Evolutionary conservation across 2,329 filamentous ascomycete species (phyloP), one percentile per base, ranked within the genome.

Genomic region (Ceratocystis colombiana): DNA sequence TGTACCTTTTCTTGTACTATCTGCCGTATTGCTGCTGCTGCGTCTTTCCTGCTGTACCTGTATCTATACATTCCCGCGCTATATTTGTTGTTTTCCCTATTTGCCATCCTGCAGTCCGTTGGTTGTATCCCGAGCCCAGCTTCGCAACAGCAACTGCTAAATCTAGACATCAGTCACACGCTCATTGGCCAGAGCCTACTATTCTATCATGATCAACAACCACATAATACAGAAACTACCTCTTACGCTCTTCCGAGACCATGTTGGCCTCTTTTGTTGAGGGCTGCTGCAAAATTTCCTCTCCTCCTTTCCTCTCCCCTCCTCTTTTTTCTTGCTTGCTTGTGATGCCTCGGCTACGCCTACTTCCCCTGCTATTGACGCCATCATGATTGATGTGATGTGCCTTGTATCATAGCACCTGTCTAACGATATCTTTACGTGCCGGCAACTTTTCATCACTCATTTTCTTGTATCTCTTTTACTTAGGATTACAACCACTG

Each of bases 321-420:
- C 25, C 50, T 15, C 12, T 25, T 55, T 25, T 20, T 37, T 59
- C 33, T 59, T 53, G n/a, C 25, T 28, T 53, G 22, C 8, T 28
- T 59, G 55, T 59, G 55, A 59, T 59, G 25, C 55, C 17, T n/a
- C 25, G 30, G 15, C 12, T 20, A 25, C 55, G 44, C 61, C 61
- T 33, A 20, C 33, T 17, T 63, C 15, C 44, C 61, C 61, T 63
- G 61, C 61, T 48, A 48, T 63, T 22, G 30, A 33, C 44, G 61
- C 45, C 61, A 50, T 48, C 61, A 63, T 63, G 61, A 63, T n/a
- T 45, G 44, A 50, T 63, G 28, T 45, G 44, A 50, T 50, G 28
- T 63, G 22, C 28, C 46, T 63, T 25, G 44, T 50, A 53, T 37
- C 25, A 59, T 63, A 63, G 44, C 61, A 63, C 44, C 15, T 30